Percentiles rank a stretch among this genome's conserved stretches.
Conservation (phyloP, 2,329 filamentous ascomycete species). For the Colletotrichum sp. region DNA sequence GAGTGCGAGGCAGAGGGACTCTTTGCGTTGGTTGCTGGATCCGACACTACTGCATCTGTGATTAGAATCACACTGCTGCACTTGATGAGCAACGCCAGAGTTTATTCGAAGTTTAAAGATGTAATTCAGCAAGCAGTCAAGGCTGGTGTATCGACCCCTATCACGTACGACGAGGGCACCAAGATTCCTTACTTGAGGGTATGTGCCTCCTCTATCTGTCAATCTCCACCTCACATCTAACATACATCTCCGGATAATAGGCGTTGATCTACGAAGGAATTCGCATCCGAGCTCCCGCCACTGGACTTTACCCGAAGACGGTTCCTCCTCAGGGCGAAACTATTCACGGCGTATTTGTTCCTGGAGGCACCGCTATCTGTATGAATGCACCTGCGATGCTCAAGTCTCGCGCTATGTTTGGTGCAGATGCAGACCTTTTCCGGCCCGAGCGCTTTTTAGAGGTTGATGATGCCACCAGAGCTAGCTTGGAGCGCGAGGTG, state of each 20-base stretch:
- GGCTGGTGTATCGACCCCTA: constrained; percentile 25
- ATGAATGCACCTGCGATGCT: constrained; percentile 38
- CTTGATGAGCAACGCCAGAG: constrained; percentile 53
- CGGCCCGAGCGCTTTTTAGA: constrained; percentile 55
- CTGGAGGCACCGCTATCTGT: constrained; percentile 47
- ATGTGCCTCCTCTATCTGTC: background rate
- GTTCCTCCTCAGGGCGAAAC: background rate
- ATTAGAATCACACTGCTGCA: constrained; percentile 58
- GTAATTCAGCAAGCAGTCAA: constrained; percentile 47
- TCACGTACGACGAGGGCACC: background rate
- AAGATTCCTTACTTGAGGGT: background rate
- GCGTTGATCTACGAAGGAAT: constrained; percentile 4
- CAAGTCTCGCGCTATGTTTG: constrained; percentile 44
- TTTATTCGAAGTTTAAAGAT: constrained; percentile 48
- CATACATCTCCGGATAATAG: background rate
- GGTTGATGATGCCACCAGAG: constrained; percentile 31
- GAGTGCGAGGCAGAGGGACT: constrained; percentile 34
- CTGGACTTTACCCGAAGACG: background rate
- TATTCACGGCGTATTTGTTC: constrained; percentile 35
- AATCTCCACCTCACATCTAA: background rate
- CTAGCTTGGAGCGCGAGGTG: constrained; percentile 49
- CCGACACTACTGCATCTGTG: constrained; percentile 61
- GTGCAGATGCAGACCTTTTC: constrained; percentile 47
- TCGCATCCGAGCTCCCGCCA: background rate
- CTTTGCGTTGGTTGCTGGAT: constrained; percentile 51